These are phyloP conservation scores for Thamnidium elegans DNA, from an alignment of 192 early-diverging fungal genomes.

Conservation along the genomic window DNA sequence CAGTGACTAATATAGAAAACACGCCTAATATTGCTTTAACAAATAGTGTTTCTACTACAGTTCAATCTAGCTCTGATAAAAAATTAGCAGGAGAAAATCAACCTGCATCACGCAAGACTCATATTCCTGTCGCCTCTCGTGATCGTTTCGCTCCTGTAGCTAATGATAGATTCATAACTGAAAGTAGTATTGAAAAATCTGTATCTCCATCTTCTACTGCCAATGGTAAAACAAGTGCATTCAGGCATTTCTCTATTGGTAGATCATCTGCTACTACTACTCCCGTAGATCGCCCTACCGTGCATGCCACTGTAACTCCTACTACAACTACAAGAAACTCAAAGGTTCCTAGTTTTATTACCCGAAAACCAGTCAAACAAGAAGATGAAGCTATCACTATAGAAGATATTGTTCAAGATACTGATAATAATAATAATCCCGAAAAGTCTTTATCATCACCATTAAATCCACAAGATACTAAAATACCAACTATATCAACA, in stretches of 20 bases:
- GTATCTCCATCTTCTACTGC: background rate
- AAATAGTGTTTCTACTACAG: background rate
- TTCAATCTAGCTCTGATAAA: background rate
- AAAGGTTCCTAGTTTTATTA: conserved; percentile 6
- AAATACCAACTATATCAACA: background rate
- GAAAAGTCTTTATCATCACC: background rate
- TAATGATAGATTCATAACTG: background rate
- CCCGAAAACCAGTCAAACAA: conserved; percentile 7
- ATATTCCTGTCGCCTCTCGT: conserved; percentile 2
- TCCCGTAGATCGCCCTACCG: background rate
- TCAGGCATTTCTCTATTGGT: background rate
- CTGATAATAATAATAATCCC: too few relatives aligned
- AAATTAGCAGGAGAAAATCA: background rate
- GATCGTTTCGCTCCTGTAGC: conserved; percentile 8
- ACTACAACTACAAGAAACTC: background rate
- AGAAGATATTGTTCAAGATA: too few relatives aligned
- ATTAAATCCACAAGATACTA: background rate
- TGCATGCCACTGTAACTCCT: background rate
- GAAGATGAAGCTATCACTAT: background rate
- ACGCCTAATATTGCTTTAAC: background rate
- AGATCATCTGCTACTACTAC: background rate
- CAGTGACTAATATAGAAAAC: background rate
- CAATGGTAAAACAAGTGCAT: background rate
- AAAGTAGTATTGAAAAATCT: background rate
- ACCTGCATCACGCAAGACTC: conserved; percentile 3